Conservation (phyloP, 257 asterid genomes). For the Rhazya stricta region DNA sequence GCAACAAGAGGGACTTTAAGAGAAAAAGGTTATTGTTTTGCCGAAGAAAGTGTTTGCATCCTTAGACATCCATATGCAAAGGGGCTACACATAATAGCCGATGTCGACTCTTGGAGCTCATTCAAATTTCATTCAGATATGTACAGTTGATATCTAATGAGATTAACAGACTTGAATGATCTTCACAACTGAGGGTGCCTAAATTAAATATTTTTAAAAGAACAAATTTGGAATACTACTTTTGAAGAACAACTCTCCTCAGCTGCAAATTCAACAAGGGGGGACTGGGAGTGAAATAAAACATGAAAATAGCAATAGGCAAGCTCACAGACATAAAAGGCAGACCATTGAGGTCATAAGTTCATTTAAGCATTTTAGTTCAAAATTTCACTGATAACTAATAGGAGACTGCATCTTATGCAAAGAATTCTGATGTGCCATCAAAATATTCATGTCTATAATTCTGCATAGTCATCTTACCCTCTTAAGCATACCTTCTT, state of each 20-base stretch:
- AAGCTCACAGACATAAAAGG: conserved; percentile 2
- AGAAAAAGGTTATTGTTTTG: background rate
- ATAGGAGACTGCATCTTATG: background rate
- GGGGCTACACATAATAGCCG: background rate
- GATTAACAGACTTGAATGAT: background rate
- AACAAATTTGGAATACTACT: background rate
- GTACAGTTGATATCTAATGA: background rate
- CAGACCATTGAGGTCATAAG: background rate
- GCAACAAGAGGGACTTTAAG: background rate
- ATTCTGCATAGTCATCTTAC: background rate
- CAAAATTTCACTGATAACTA: background rate
- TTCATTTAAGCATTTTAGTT: background rate
- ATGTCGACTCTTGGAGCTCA: background rate
- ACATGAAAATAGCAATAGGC: background rate
- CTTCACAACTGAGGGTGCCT: background rate
- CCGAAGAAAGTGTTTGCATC: background rate
- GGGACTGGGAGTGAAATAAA: background rate
- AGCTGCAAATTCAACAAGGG: background rate
- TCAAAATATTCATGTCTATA: background rate
- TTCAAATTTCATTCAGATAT: background rate
- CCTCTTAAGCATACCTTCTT: background rate
- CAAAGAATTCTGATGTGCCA: background rate
- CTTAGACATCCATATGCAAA: background rate
- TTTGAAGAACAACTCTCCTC: background rate
- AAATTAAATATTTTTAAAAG: background rate